Base-by-base conservation (phyloP, 805 yeast species). In the Barnettozyma sucrosica region DNA sequence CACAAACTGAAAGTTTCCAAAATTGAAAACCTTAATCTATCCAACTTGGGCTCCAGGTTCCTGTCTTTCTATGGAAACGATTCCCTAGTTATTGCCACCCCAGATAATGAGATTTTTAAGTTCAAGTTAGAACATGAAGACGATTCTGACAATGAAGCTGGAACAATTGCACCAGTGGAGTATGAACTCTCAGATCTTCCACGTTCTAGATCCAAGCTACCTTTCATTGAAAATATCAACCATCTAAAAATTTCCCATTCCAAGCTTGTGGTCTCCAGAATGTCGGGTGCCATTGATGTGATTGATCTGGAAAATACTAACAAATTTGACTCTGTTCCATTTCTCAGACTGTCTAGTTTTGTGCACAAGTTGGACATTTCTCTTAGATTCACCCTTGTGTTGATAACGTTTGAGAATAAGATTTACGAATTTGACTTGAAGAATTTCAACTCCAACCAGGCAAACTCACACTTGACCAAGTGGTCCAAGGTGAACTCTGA, bases 401-500 rank as follows among this genome's bases (percentile, higher is more conserved):
- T 83, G 10, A 75, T 83, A 19, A 80, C 92, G 2, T 78, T 84
- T 43, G 95, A 88, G 44, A 85, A 85, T 63, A 82, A 79, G 57
- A 63, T 93, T 21, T 76, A 76, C 51, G 97, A 89, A 66, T 83
- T 88, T 56, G 73, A 77, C 44, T 54, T 74, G 16, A 52, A 49
- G 38, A 26, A 45, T 11, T 41, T 47, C 9, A 49, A 42, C 7
- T 24, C 41, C 9, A 41, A 36, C 23, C 36, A 45, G 3, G 33
- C 38, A 16, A 40, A 43, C n/a, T 47, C 53, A 41, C 69, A 54
- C 41, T 70, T 80, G 54, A 83, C 96, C 0, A 59, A 74, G 9
- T 92, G 98, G 99, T 83, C 95, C 10, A 79, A 80, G 52, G 68
- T 75, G 45, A 89, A 89, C 64, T 76, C 88, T 16, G 93, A 85